Conservation (phyloP, 257 asterid genomes). For the Petrea volubilis region DNA sequence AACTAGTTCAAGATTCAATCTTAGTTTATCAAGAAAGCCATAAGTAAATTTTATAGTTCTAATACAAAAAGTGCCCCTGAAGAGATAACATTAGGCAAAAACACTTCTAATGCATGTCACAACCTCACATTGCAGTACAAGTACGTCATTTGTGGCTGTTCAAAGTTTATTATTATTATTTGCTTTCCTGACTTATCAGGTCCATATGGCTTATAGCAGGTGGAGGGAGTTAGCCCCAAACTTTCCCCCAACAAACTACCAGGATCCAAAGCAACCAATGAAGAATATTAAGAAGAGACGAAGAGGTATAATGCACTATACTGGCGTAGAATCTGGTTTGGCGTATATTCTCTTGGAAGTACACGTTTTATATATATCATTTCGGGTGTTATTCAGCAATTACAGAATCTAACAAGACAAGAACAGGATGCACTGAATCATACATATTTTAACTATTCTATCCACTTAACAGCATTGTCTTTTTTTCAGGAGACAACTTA, state of each 20-base stretch:
- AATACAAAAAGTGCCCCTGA: not conserved
- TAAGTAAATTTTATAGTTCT: not conserved
- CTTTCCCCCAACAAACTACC: not conserved
- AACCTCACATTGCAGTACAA: not conserved
- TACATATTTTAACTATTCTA: not conserved
- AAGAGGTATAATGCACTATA: not conserved
- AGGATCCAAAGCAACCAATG: not conserved
- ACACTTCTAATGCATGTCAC: not conserved
- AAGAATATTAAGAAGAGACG: not conserved
- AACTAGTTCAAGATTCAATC: not conserved
- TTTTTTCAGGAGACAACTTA: not conserved
- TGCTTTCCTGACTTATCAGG: not conserved
- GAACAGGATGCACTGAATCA: not conserved
- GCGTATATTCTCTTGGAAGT: not conserved
- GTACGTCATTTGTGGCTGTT: not conserved
- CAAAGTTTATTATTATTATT: not conserved
- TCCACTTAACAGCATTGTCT: not conserved
- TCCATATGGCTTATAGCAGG: not conserved
- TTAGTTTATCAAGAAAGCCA: not conserved
- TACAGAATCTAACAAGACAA: not conserved
- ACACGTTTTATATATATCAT: not conserved
- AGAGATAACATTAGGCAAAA: not conserved
- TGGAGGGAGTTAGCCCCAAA: not conserved
- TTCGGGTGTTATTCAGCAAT: not conserved
- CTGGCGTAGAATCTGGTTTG: not conserved